Evolutionary conservation across 306 rosid species (phyloP).

Genomic region (Sicyos baderoa): DNA sequence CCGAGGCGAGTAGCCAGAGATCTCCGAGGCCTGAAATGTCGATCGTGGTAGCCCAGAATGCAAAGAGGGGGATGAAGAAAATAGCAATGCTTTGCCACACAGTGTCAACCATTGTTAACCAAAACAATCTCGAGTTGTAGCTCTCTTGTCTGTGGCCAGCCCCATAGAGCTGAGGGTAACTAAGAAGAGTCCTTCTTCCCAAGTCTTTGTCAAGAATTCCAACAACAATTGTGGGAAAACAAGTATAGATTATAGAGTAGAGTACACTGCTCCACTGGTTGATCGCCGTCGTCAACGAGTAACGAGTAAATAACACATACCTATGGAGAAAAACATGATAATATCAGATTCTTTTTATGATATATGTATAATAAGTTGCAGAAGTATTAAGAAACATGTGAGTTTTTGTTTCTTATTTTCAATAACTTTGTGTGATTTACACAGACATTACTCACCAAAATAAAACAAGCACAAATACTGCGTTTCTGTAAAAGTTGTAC

Average conservation of each 20-base stretch:
- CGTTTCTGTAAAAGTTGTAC: constrained; percentile 93
- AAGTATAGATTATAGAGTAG: constrained; percentile 69
- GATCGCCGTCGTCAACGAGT: constrained; percentile 72
- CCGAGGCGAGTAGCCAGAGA: constrained; percentile 86
- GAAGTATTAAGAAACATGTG: not conserved
- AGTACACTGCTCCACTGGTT: constrained; percentile 85
- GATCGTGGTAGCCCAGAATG: constrained; percentile 55
- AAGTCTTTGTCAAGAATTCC: constrained; percentile 95
- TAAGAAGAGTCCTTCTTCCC: constrained; percentile 63
- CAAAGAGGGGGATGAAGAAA: constrained; percentile 64
- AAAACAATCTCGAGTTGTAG: constrained; percentile 71
- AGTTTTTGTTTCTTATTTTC: not conserved
- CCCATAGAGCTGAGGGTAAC: constrained; percentile 74
- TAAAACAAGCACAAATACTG: constrained; percentile 62
- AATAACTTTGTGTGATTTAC: not conserved
- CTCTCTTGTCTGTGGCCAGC: constrained; percentile 78
- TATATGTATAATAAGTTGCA: too few relatives aligned
- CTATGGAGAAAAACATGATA: constrained; percentile 25
- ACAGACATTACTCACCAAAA: constrained; percentile 68
- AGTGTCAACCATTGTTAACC: constrained; percentile 69
- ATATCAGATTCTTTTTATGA: not conserved
- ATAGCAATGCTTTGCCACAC: constrained; percentile 78
- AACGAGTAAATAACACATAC: constrained; percentile 72
- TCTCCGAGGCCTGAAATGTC: constrained; percentile 79
- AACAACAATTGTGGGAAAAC: constrained; percentile 74